phyloP scores from a whole-genome alignment of 2,329 filamentous ascomycete genomes.

The Aspergillus pseudoviridinutans region DNA sequence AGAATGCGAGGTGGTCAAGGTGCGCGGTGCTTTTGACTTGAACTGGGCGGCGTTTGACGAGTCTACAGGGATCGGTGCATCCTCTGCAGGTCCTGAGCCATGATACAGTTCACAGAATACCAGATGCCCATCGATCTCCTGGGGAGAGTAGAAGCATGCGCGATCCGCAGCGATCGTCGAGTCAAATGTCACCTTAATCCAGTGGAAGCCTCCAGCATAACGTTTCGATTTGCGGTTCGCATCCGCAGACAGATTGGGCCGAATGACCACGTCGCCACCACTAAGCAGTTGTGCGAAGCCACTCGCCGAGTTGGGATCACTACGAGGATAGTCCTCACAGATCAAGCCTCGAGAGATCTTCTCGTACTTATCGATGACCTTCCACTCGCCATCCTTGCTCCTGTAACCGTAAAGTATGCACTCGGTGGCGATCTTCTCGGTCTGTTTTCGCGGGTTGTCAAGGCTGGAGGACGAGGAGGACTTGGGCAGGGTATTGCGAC shows the following conservation, averaged over 20 bases:
- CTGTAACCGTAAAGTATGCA: conserved; percentile 81
- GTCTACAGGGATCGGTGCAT: conserved; percentile 58
- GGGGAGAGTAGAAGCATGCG: conserved; percentile 66
- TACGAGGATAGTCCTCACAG: conserved; percentile 88
- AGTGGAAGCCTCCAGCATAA: conserved; percentile 80
- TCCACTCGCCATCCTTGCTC: conserved; percentile 67
- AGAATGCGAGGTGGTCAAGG: conserved; percentile 34
- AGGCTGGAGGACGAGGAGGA: conserved; percentile 41
- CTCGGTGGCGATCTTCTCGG: conserved; percentile 62
- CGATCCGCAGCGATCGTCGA: conserved; percentile 66
- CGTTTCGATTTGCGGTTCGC: conserved; percentile 76
- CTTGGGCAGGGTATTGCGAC: conserved; percentile 30
- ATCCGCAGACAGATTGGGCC: conserved; percentile 63
- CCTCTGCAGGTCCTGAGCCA: conserved; percentile 60
- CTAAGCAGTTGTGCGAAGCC: conserved; percentile 71
- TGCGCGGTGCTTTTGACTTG: conserved; percentile 28
- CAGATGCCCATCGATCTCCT: conserved; percentile 65
- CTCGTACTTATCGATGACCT: conserved; percentile 85
- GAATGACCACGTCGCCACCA: conserved; percentile 66
- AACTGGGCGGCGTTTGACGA: conserved; percentile 22
- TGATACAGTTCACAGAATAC: conserved; percentile 69
- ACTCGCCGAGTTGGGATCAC: conserved; percentile 66
- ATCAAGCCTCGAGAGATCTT: conserved; percentile 73
- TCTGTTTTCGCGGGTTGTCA: conserved; percentile 35
- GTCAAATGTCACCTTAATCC: conserved; percentile 85